These are phyloP conservation scores for Pythium monospermum DNA, from an alignment of 352 stramenopile species.

Conservation along the genomic window DNA sequence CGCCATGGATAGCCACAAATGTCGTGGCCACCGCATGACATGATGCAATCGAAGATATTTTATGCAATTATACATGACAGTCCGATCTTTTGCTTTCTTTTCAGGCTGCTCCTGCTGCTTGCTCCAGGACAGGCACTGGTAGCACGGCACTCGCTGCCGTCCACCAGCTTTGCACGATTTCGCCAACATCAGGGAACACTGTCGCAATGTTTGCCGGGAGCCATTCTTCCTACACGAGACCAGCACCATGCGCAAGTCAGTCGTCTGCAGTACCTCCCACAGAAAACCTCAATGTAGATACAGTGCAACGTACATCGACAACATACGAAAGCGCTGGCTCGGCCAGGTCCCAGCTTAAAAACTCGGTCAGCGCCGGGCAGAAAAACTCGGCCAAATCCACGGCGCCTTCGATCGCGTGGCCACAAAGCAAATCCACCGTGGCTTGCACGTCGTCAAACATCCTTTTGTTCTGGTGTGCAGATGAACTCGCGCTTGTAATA, in stretches of 20 bases:
- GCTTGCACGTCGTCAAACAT: not conserved
- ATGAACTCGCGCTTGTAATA: no score
- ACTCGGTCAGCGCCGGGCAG: conserved; percentile 5
- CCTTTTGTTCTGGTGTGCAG: no score
- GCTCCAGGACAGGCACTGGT: not conserved
- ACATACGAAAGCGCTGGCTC: not conserved
- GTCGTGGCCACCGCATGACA: no score
- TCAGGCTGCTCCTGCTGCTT: conserved; percentile 5
- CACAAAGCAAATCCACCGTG: not conserved
- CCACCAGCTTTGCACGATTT: not conserved
- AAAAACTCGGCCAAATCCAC: conserved; percentile 10
- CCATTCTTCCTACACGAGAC: not conserved
- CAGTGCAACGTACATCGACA: not conserved
- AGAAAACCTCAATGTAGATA: not conserved
- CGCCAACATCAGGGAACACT: not conserved
- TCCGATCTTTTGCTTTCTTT: not conserved
- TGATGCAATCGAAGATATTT: not conserved
- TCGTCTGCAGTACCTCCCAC: no score
- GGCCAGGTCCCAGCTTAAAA: conserved; percentile 4
- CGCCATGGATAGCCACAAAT: no score
- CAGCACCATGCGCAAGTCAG: not conserved
- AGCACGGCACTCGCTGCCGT: not conserved
- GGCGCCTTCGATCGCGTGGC: conserved; percentile 1
- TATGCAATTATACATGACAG: not conserved
- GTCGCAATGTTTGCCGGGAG: conserved; percentile 6